A percentile compares a stretch with the other conserved stretches of the same genome.
These are phyloP conservation scores for Gnaphalium uliginosum DNA, from an alignment of 129 eudicot genomes.

Conservation along the genomic window DNA sequence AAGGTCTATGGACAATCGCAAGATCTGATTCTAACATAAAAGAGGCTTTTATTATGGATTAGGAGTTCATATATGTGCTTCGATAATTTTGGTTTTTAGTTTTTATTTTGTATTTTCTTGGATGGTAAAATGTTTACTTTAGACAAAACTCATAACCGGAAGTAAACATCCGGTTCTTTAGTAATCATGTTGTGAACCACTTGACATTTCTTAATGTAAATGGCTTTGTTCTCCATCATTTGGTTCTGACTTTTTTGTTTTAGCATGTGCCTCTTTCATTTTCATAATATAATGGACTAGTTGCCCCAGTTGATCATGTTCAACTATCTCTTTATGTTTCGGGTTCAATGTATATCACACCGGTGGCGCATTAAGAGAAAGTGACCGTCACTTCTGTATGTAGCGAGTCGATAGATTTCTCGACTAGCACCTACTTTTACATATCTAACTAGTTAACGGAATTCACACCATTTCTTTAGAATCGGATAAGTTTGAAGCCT, in stretches of 20 bases:
- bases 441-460: background rate
- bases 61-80: conserved; percentile 30
- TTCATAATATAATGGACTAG: conserved; percentile 21
- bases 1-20: conserved; percentile 60
- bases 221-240: conserved; percentile 32
- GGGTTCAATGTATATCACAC: conserved; percentile 21
- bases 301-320: conserved; percentile 22
- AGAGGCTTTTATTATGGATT: conserved; percentile 24
- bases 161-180: conserved; percentile 32
- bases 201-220: conserved; percentile 36
- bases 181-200: conserved; percentile 31
- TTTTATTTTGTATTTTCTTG: background rate
- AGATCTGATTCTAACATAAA: conserved; percentile 14
- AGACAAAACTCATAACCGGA: conserved; percentile 35
- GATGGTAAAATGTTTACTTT: conserved; percentile 20
- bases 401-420: background rate
- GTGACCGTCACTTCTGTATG: background rate
- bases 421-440: background rate
- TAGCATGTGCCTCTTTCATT: conserved; percentile 11
- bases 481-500: background rate
- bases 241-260: conserved; percentile 22
- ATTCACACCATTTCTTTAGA: background rate
- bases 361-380: background rate
- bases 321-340: background rate
- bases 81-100: conserved; percentile 30